These are phyloP conservation scores for Wallacemonas rigidus DNA, from an alignment of 208 protist species.

Conservation along the genomic window DNA sequence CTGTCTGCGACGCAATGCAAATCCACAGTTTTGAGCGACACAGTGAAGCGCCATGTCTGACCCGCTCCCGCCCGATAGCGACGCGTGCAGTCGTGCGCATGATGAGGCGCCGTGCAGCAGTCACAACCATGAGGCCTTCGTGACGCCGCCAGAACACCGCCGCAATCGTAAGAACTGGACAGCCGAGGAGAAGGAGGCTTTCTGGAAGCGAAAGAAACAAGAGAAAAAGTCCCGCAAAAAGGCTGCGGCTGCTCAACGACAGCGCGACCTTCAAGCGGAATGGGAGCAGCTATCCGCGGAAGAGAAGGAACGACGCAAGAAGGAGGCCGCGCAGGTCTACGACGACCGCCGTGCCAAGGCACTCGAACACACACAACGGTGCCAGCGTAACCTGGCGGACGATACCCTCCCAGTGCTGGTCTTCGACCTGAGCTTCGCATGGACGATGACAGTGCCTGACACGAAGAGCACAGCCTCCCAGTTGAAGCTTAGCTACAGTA, in stretches of 20 bases:
- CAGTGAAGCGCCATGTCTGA: not conserved
- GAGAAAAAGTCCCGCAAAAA: slow-evolving; percentile 46
- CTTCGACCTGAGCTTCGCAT: slow-evolving; percentile 88
- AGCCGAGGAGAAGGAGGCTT: slow-evolving; percentile 50
- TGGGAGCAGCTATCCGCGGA: slow-evolving; percentile 64
- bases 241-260: slow-evolving; percentile 30
- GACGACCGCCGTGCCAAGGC: slow-evolving; percentile 52
- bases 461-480: slow-evolving; percentile 84
- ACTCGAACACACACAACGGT: slow-evolving; percentile 23
- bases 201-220: slow-evolving; percentile 64
- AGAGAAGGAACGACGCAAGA: slow-evolving; percentile 41
- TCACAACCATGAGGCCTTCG: not conserved
- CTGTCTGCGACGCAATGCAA: not conserved
- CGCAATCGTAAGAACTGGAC: slow-evolving; percentile 60
- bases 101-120: not conserved
- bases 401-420: slow-evolving; percentile 56
- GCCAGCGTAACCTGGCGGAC: slow-evolving; percentile 38
- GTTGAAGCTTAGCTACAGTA: slow-evolving; percentile 86
- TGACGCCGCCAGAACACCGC: slow-evolving; percentile 16
- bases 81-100: not conserved
- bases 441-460: slow-evolving; percentile 81
- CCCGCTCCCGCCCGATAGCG: not conserved
- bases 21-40: not conserved
- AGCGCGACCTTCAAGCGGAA: slow-evolving; percentile 33
- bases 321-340: slow-evolving; percentile 45